phyloP scores from a whole-genome alignment of 805 yeast genomes.

The Limtongia smithiae region DNA sequence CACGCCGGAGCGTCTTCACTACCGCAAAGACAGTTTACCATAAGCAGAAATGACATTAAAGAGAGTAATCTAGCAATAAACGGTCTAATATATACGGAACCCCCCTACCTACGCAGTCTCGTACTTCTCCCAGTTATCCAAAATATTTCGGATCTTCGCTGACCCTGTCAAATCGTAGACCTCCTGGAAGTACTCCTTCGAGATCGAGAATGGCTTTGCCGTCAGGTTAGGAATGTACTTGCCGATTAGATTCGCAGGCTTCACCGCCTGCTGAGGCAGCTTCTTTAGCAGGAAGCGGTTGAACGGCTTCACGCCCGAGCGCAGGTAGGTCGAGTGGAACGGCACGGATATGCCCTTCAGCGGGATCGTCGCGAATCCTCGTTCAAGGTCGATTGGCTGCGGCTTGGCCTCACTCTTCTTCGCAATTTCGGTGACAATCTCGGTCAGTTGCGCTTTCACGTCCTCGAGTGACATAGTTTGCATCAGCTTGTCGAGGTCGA shows the following conservation, averaged over 20 bases:
- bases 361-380: constrained; percentile 98
- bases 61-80: no score
- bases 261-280: constrained; percentile 90
- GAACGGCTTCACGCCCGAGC: constrained; percentile 98
- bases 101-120: constrained; percentile 41
- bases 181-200: constrained; percentile 95
- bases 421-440: constrained; percentile 82
- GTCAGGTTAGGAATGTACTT: constrained; percentile 98
- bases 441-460: constrained; percentile 81
- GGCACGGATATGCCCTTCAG: constrained; percentile 99
- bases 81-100: no score
- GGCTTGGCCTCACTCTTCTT: constrained; percentile 80
- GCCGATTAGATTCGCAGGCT: constrained; percentile 87
- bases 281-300: constrained; percentile 95
- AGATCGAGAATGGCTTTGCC: constrained; percentile 92
- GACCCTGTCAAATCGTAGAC: constrained; percentile 89
- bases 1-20: no score
- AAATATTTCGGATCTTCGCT: constrained; percentile 80
- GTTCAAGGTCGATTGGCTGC: constrained; percentile 93
- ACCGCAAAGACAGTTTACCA: no score
- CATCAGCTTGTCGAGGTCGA: constrained; percentile 84
- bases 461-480: constrained; percentile 79
- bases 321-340: constrained; percentile 97
- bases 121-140: constrained; percentile 94
- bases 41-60: no score